Evolutionary conservation across 306 rosid species (phyloP).

Genomic region (Castanea mollissima): DNA sequence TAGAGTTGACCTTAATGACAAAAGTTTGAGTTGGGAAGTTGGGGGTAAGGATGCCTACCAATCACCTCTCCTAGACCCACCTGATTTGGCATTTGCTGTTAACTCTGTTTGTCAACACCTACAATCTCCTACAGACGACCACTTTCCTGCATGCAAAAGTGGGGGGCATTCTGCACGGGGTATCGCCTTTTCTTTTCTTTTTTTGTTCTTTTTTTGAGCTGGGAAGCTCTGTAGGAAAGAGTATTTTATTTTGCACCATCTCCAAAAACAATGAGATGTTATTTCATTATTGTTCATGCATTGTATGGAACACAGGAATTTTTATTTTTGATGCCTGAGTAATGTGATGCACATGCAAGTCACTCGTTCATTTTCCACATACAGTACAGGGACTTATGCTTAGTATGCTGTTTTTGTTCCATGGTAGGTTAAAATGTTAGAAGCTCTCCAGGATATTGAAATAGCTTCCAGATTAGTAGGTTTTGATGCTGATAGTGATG

Average conservation of each 20-base stretch:
- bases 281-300: neutral
- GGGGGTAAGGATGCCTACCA: too few relatives aligned
- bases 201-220: too few relatives aligned
- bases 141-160: too few relatives aligned
- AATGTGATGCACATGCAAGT: neutral
- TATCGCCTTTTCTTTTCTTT: too few relatives aligned
- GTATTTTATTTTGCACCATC: neutral
- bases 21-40: neutral
- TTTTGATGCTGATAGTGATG: conserved; percentile 71
- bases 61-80: too few relatives aligned
- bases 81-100: too few relatives aligned
- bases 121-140: too few relatives aligned
- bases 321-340: neutral
- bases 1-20: neutral
- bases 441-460: conserved; percentile 98
- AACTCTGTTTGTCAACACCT: too few relatives aligned
- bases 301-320: too few relatives aligned
- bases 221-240: neutral
- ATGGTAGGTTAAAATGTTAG: conserved; percentile 94
- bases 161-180: too few relatives aligned
- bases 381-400: neutral
- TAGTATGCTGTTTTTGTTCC: conserved; percentile 14
- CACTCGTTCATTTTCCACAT: neutral
- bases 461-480: conserved; percentile 97
- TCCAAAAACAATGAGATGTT: neutral